Evolutionary conservation across 495 filamentous ascomycete species (phyloP), one percentile per base, ranked within the genome.

Genomic region (Neurospora sp.): DNA sequence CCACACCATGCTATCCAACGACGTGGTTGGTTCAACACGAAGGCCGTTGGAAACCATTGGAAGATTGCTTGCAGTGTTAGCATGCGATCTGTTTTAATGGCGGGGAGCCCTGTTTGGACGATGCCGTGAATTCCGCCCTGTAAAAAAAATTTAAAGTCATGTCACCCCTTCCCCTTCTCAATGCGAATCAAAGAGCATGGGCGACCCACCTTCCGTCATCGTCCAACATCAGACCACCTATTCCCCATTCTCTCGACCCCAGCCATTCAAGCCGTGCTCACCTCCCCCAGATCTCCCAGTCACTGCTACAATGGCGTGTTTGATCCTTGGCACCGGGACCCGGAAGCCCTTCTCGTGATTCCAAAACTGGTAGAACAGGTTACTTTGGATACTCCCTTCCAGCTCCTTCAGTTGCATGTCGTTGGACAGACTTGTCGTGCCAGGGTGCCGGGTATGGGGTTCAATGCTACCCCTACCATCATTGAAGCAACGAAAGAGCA

Each of bases 201-300:
- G 22, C 35, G 53, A 17, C 53, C 53, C 27, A 35, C 53, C 27
- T 53, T 40, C 69, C 73, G 70, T 74, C 70, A 70, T 59, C 65
- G 48, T 69, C 48, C 53, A 42, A 72, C 68, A 76, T 76, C 75
- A 76, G 75, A 74, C 75, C 75, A 76, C 73, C 38, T 70, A 65
- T 70, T 74, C 53, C 53, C 53, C 27, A 59, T 35, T 65, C 12
- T 31, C 14, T 31, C 53, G 3, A 61, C 27, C 27, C 27, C 53
- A 35, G 53, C 53, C 27, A 65, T 65, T 65, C 53, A 31, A 35
- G 7, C 53, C 53, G 53, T 65, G 53, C 53, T 65, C 27, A 65
- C 53, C 53, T 65, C 53, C 35, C 53, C 53, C 53, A 17, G 27
- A 35, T 35, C 53, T 65, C 4, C 53, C 53, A 8, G 22, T 16